Percentiles rank a stretch among this genome's conserved stretches.
These are phyloP conservation scores for Bjerkandera adusta DNA, from an alignment of 1,284 basidiomycete species.

Conservation along the genomic window DNA sequence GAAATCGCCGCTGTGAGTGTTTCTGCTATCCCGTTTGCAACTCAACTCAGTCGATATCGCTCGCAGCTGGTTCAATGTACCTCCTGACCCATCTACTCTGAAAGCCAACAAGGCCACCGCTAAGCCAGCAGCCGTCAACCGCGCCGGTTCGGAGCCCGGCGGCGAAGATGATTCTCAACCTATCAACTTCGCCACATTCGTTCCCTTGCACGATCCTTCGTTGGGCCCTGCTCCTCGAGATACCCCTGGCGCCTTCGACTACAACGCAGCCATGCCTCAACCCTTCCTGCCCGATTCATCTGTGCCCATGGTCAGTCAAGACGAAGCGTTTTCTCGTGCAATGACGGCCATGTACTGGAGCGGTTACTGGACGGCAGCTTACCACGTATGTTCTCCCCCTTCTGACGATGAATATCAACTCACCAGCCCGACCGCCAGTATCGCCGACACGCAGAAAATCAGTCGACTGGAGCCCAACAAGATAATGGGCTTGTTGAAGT, in stretches of 20 bases:
- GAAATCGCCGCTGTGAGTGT: slow-evolving; percentile 65
- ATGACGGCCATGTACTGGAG: slow-evolving; percentile 78
- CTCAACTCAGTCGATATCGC: slow-evolving; percentile 1
- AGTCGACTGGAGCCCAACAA: no score
- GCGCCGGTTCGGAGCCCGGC: slow-evolving; percentile 20
- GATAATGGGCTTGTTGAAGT: slow-evolving; percentile 3
- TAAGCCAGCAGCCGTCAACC: slow-evolving; percentile 15
- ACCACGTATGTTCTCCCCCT: slow-evolving; percentile 48
- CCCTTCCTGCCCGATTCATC: slow-evolving; percentile 23
- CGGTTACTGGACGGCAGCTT: slow-evolving; percentile 82
- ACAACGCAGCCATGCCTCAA: no score
- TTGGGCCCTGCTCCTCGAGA: slow-evolving; percentile 35
- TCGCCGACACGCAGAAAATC: slow-evolving; percentile 1
- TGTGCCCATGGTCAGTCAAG: slow-evolving; percentile 47
- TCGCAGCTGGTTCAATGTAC: slow-evolving; percentile 73
- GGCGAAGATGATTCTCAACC: slow-evolving; percentile 49
- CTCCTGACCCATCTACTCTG: slow-evolving; percentile 38
- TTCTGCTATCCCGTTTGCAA: slow-evolving; percentile 1
- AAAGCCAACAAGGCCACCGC: slow-evolving; percentile 18
- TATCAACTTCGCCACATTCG: slow-evolving; percentile 65
- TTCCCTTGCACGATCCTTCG: slow-evolving; percentile 66
- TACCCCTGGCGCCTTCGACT: no score
- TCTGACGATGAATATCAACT: slow-evolving; percentile 2
- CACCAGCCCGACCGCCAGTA: slow-evolving; percentile 10
- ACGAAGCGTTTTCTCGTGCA: slow-evolving; percentile 74